Base-by-base conservation (phyloP, 345 rosid genomes). In the Gossypium rotundifolium region DNA sequence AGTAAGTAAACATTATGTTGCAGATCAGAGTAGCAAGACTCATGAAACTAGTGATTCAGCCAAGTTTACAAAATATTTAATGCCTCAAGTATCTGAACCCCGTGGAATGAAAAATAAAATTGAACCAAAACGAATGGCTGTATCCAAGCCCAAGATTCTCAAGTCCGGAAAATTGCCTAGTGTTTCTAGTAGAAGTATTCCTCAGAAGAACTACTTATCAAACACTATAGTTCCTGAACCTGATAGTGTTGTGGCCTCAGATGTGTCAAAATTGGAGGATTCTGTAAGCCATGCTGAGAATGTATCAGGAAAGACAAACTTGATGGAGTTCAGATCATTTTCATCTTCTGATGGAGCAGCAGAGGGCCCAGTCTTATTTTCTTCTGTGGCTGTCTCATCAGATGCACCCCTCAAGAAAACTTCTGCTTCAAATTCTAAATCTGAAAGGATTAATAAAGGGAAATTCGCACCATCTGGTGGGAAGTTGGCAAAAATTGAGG, bases 1-100 rank as follows among this genome's bases (percentile, higher is more conserved):
- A 52, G 99, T 96, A 61, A 93, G 99, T 88, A 91, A 89, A 79
- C 99, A 93, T 76, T 93, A 90, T 62, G 85, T 85, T 81, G 88
- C 86, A 53, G 91, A 83, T 79, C 77, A 83, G 40, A 80, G 80
- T 76, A 75, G 77, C 62, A 84, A 83, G 83, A 78, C 72, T 38
- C 80, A 75, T 27, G 89, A 86, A 75, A 53, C 86, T 59, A 88
- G 83, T 78, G 97, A 88, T 77, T 82, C 93, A 0, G 79, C 79
- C 38, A 93, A 90, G 84, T 84, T 86, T 84, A 53, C 90, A 9
- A 90, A 86, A 80, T 76, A 88, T 75, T 71, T 85, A 73, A 88
- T 85, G 83, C 91, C 97, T 81, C 97, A 82, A 79, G 84, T 79
- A 82, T 74, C 88, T 18, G 88, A 89, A 73, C 62, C 89, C 18